Base-by-base conservation (phyloP, 306 rosid genomes). In the Cyclanthera cordifolia region DNA sequence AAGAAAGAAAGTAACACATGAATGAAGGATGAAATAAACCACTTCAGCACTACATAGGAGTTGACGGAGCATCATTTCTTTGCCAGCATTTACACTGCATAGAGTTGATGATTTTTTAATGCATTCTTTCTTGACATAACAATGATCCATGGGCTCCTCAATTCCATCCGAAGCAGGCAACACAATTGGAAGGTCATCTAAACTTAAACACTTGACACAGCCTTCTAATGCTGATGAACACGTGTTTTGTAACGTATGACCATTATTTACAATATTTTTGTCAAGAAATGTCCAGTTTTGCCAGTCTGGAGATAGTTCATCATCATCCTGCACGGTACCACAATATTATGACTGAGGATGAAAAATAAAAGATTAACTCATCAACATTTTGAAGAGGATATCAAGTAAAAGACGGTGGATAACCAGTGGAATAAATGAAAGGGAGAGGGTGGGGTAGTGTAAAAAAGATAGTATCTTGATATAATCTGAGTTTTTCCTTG, bases 241-340 rank as follows among this genome's bases (percentile, higher is more conserved):
- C 3, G 59, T 50, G 76, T 77, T 73, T 75, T 81, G 82, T 60
- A 56, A 61, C 59, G 58, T 73, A 59, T 43, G 20, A 19, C 48
- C 51, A 57, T 60, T 53, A 47, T 54, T 65, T 65, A 70, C 4
- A 17, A 28, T 39, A 30, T 66, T 45, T 39, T 73, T 82, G 60
- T 77, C 85, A 60, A 64, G 43, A 70, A 90, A 81, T 6, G 67
- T 80, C 97, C 97, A 90, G 58, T 81, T 79, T 83, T 71, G 71
- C 95, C 95, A 84, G 72, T 88, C 87, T 77, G 75, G 76, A 14
- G 67, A 71, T 64, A 45, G 28, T 9, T 54, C 69, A 63, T 81
- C 69, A 63, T 81, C 82, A 53, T 84, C 90, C 95, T 90, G 90
- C 79, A 82, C 51, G 32, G 9, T 43, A 71, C 30, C 81, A 75